phyloP scores from a whole-genome alignment of 371 early-diverging fungal species.

The Lichtheimia ornata region DNA sequence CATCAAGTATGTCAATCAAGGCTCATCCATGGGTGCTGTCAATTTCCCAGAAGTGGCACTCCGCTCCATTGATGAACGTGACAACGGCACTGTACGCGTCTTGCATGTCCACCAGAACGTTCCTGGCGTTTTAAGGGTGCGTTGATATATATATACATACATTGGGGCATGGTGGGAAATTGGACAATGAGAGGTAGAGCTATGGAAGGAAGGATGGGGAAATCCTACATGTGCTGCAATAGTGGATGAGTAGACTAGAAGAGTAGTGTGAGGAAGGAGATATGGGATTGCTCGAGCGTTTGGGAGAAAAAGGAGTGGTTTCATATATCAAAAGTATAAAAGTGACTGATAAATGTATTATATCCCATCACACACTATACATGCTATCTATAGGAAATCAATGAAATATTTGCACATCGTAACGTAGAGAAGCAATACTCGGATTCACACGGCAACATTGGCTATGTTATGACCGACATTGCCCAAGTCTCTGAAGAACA shows the following conservation, averaged over 20 bases:
- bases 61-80: constrained; percentile 71
- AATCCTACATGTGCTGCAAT: no score
- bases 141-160: constrained; percentile 4
- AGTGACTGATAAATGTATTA: background rate
- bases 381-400: constrained; percentile 70
- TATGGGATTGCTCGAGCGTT: no score
- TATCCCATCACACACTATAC: background rate
- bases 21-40: constrained; percentile 88
- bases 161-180: no score
- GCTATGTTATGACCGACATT: constrained; percentile 95
- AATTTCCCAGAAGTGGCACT: constrained; percentile 95
- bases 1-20: constrained; percentile 81
- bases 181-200: no score
- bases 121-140: constrained; percentile 83
- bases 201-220: no score
- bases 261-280: no score
- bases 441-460: constrained; percentile 89
- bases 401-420: constrained; percentile 87
- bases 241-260: no score
- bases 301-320: no score
- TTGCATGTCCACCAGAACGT: constrained; percentile 94
- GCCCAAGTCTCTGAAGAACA: constrained; percentile 70
- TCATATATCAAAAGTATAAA: no score
- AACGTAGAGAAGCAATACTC: constrained; percentile 98
- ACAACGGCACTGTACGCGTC: constrained; percentile 78